Base-by-base conservation (phyloP, 1,284 basidiomycete genomes). In the Stygiomarasmius scandens region DNA sequence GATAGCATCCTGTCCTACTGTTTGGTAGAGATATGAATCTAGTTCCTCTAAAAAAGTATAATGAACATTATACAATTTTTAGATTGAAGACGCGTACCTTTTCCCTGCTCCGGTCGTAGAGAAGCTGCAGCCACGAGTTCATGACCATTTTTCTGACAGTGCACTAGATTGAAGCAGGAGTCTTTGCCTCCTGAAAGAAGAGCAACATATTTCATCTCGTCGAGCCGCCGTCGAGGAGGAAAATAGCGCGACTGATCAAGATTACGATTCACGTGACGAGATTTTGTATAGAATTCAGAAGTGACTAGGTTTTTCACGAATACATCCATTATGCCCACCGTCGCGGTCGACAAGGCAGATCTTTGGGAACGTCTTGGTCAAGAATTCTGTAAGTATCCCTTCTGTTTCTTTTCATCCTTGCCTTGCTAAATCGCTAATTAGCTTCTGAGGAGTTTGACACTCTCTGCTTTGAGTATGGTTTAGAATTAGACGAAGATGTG, bases 21-120 rank as follows among this genome's bases (percentile, higher is more conserved):
- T 98, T 72, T 99, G 97, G 72, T 98, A 99, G 74, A 99, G 84
- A 77, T 96, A 99, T 46, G 96, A 98, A 74, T 99, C 96, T 66
- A 98, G 86, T 78, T 99, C 97, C 79, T 98, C 97, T 97, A 72
- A 59, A 53, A 49, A 56, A 49, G 58, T 53, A 62, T 64, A 58
- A 61, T 64, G 64, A n/a, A 61, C 25, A 49, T 52, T 56, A 56
- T 49, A 54, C 53, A 50, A 55, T 25, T 47, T 32, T 46, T 20
- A 44, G 48, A 67, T 64, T 38, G 54, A 55, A 63, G 58, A 60
- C 56, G 59, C 72, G 60, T 66, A 95, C 95, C 95, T 84, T 92
- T 92, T 65, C 93, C 95, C 47, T 80, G 74, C 58, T 82, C 85
- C 14, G 96, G 96, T 12, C 90, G 84, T 23, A 99, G 78, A 44